Evolutionary conservation across 2,329 filamentous ascomycete genomes (phyloP).

Genomic region (Botryosphaeria dothidea): DNA sequence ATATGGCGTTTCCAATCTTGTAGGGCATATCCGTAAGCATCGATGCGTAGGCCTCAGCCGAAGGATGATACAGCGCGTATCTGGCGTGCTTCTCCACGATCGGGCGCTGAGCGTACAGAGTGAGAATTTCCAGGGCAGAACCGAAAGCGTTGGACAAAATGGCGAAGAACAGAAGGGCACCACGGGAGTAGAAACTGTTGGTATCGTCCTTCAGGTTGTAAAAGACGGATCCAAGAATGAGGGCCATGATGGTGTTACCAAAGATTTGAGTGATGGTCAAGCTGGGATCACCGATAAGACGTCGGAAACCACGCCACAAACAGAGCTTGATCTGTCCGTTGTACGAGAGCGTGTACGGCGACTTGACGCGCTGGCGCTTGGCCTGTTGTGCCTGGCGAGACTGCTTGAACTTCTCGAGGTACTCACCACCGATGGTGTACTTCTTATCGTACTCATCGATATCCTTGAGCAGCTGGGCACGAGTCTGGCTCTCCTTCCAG

Average conservation of each 20-base stretch:
- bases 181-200: conserved; percentile 71
- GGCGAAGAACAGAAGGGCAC: conserved; percentile 78
- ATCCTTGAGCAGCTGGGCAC: conserved; percentile 38
- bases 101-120: conserved; percentile 78
- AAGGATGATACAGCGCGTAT: conserved; percentile 85
- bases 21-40: conserved; percentile 48
- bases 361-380: conserved; percentile 57
- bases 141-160: conserved; percentile 78
- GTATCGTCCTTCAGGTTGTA: conserved; percentile 67
- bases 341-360: conserved; percentile 76
- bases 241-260: conserved; percentile 69
- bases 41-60: conserved; percentile 77
- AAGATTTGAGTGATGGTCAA: conserved; percentile 65
- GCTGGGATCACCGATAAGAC: conserved; percentile 70
- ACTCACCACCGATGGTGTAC: conserved; percentile 38
- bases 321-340: conserved; percentile 72
- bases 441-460: conserved; percentile 42
- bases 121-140: conserved; percentile 74
- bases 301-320: conserved; percentile 72
- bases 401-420: conserved; percentile 39
- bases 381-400: conserved; percentile 42
- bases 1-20: conserved; percentile 43
- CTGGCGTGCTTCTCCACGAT: conserved; percentile 85
- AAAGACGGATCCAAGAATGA: conserved; percentile 77
- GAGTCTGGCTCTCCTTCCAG: conserved; percentile 53